Percentiles rank a stretch among this genome's conserved stretches.
Conservation (phyloP, 805 yeast genomes). For the Debaryomyces prosopidis region DNA sequence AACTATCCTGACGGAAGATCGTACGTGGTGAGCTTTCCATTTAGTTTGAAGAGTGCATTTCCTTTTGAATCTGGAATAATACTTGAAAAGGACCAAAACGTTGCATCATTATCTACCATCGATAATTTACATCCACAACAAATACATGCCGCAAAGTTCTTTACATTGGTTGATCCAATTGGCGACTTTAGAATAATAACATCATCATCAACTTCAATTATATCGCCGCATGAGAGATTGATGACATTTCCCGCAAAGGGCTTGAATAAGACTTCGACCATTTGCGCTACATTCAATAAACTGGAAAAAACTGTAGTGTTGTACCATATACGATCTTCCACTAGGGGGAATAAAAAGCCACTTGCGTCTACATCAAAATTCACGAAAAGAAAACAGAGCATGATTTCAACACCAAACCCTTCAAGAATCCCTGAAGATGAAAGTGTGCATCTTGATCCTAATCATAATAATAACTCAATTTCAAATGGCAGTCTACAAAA, state of each 20-base stretch:
- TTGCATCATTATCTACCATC: constrained; percentile 6
- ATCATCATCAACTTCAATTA: constrained; percentile 67
- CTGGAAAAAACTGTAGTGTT: constrained; percentile 46
- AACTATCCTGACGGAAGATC: constrained; percentile 62
- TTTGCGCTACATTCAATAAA: constrained; percentile 59
- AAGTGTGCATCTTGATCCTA: constrained; percentile 8
- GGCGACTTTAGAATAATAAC: constrained; percentile 71
- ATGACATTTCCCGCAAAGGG: constrained; percentile 52
- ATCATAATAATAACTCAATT: constrained; percentile 4
- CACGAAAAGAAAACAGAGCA: constrained; percentile 25
- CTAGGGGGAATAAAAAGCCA: constrained; percentile 16
- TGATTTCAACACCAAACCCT: constrained; percentile 42
- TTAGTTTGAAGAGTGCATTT: constrained; percentile 58
- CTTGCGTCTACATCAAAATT: constrained; percentile 12
- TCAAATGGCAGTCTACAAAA: constrained; percentile 16
- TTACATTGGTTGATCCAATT: constrained; percentile 73
- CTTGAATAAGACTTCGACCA: constrained; percentile 28
- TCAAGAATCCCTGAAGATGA: constrained; percentile 45
- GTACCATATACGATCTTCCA: constrained; percentile 53
- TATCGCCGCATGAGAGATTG: constrained; percentile 58
- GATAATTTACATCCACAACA: constrained; percentile 18
- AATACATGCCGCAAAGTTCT: constrained; percentile 41
- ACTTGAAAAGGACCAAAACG: constrained; percentile 48
- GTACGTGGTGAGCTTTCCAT: constrained; percentile 68
- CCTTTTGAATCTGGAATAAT: constrained; percentile 70